Conservation (phyloP, 805 yeast genomes). For the Saccharomycopsis selenospora region DNA sequence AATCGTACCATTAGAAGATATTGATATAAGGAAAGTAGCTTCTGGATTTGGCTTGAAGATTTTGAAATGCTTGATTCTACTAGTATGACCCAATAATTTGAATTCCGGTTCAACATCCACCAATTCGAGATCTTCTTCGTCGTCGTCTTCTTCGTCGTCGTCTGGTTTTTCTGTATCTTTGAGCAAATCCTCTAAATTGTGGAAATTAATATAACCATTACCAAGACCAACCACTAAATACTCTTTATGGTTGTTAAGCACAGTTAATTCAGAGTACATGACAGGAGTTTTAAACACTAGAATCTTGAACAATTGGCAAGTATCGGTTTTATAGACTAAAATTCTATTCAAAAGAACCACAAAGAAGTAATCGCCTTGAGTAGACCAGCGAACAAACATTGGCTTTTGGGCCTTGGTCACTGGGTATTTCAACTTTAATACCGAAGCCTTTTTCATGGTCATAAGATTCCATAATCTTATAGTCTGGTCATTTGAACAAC, state of each 20-base stretch:
- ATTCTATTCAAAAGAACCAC: constrained; percentile 68
- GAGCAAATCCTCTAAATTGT: constrained; percentile 28
- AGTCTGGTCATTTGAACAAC: constrained; percentile 80
- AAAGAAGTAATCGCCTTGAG: constrained; percentile 60
- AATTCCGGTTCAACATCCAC: constrained; percentile 43
- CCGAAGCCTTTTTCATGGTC: constrained; percentile 93
- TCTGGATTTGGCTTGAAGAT: constrained; percentile 35
- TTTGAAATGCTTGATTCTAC: constrained; percentile 74
- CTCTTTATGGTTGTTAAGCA: constrained; percentile 40
- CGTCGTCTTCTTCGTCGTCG: constrained; percentile 22
- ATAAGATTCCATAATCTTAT: constrained; percentile 90
- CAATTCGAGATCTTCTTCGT: constrained; percentile 19
- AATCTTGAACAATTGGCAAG: constrained; percentile 51
- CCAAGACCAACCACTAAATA: constrained; percentile 61
- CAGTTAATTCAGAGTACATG: constrained; percentile 56
- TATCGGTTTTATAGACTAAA: constrained; percentile 55
- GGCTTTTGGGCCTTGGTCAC: constrained; percentile 56
- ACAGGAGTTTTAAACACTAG: constrained; percentile 47
- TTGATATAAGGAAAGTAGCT: constrained; percentile 55
- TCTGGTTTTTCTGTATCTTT: constrained; percentile 26
- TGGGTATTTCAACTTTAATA: constrained; percentile 54
- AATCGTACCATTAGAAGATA: constrained; percentile 88
- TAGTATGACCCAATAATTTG: constrained; percentile 70
- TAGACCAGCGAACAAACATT: constrained; percentile 60
- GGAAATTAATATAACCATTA: constrained; percentile 64